Conservation (phyloP, 495 filamentous ascomycete genomes). For the Talaromyces stipitatus region DNA sequence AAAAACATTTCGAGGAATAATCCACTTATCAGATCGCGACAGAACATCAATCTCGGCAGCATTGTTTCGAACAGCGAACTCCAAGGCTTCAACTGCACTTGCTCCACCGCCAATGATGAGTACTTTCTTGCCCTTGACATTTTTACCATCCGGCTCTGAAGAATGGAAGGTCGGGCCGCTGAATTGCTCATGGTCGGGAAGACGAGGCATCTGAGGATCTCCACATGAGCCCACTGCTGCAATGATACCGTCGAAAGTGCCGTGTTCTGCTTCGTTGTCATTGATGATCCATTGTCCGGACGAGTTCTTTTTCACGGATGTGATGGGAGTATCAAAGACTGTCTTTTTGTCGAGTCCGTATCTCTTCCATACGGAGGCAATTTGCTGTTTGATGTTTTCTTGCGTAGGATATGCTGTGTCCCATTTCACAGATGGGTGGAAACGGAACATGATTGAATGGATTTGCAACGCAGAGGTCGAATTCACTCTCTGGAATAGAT, state of each 20-base stretch:
- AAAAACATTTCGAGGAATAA: constrained; percentile 72
- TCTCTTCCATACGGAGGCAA: constrained; percentile 63
- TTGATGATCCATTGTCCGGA: constrained; percentile 77
- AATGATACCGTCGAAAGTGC: constrained; percentile 70
- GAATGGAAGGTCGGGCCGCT: constrained; percentile 66
- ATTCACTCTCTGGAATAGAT: constrained; percentile 56
- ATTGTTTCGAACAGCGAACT: constrained; percentile 63
- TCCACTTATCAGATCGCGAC: constrained; percentile 78
- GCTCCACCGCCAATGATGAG: constrained; percentile 74
- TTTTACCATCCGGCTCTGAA: constrained; percentile 60
- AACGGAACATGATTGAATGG: constrained; percentile 82
- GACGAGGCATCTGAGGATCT: constrained; percentile 60
- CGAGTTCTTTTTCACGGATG: constrained; percentile 59
- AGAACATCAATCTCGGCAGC: constrained; percentile 65
- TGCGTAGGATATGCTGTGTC: constrained; percentile 66
- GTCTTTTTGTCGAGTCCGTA: constrained; percentile 67
- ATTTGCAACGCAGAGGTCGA: constrained; percentile 77
- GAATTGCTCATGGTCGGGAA: constrained; percentile 60
- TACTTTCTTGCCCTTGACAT: constrained; percentile 64
- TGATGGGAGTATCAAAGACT: constrained; percentile 60
- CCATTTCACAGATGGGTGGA: constrained; percentile 73
- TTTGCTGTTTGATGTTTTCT: constrained; percentile 62
- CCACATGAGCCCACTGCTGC: constrained; percentile 74
- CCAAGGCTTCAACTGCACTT: constrained; percentile 74
- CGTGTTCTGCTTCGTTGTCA: constrained; percentile 57